Percentiles rank a stretch among this genome's conserved stretches.
These are phyloP conservation scores for Teunomyces stri DNA, from an alignment of 805 yeast species.

Conservation along the genomic window DNA sequence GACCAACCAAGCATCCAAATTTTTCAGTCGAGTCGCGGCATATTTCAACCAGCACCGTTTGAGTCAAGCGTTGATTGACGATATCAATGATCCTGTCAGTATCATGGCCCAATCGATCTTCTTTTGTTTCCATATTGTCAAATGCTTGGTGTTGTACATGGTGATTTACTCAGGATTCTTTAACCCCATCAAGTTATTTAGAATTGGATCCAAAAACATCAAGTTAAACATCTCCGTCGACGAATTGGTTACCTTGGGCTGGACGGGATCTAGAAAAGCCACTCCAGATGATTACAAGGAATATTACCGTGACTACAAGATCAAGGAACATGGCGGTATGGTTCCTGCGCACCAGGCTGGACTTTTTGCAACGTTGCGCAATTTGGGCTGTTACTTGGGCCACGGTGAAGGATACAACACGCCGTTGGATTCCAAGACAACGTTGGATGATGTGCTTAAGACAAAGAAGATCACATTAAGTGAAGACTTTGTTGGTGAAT, in stretches of 20 bases:
- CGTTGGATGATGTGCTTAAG: conserved; percentile 26
- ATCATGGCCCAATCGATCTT: conserved; percentile 59
- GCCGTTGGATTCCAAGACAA: conserved; percentile 43
- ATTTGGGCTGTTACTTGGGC: conserved; percentile 62
- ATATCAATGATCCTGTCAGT: conserved; percentile 40
- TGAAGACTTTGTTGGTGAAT: conserved; percentile 53
- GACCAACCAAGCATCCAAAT: conserved; percentile 52
- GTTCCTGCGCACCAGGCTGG: conserved; percentile 77
- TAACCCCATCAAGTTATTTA: conserved; percentile 58
- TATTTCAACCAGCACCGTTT: conserved; percentile 39
- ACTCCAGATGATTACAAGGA: conserved; percentile 69
- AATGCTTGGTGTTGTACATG: conserved; percentile 53
- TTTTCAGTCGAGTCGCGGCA: conserved; percentile 19
- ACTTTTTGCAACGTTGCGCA: conserved; percentile 53
- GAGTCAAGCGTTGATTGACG: conserved; percentile 49
- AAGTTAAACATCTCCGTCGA: conserved; percentile 45
- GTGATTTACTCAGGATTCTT: conserved; percentile 66
- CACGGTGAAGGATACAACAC: conserved; percentile 83
- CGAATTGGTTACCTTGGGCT: conserved; percentile 66
- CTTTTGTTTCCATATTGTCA: conserved; percentile 69
- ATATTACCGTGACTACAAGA: conserved; percentile 59
- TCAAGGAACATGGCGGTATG: conserved; percentile 70
- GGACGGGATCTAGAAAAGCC: conserved; percentile 90
- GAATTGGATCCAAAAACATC: conserved; percentile 29
- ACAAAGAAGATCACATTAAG: conserved; percentile 48